Evolutionary conservation across 495 filamentous ascomycete genomes (phyloP), one percentile per base, ranked within the genome.

Genomic region (Emericellopsis terricola): DNA sequence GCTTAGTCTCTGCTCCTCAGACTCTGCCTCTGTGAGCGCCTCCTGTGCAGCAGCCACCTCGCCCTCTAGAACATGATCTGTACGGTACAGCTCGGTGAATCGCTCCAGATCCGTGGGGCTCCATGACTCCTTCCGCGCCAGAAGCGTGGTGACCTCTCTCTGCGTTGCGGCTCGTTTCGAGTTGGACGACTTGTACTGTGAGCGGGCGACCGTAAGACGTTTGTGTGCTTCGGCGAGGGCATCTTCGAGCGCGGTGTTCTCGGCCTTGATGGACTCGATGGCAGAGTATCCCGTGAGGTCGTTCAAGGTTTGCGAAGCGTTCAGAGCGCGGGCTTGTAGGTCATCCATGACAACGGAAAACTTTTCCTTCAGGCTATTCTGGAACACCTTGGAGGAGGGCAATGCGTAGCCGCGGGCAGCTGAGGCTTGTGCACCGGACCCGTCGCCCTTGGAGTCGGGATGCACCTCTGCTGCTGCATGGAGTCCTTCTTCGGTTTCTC

Each of bases 41-140:
- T 76, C 69, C 37, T 79, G 73, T 0, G 84, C 76, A 34, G 69
- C 65, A n/a, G 62, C 54, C 37, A 94, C 85, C n/a, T 72, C 70
- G 18, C 87, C 79, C 47, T 97, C 89, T 45, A 94, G 85, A 42
- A 79, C 68, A 50, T 97, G 91, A 53, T 97, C 89, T 30, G 75
- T 76, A 10, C 89, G 71, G 56, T 96, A 94, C 17, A 97, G 69
- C 5, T 69, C 62, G 20, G 92, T 97, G 68, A 96, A 97, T 28
- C 89, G 76, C 51, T 97, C 89, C 17, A 97, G 69, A 60, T 97
- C 89, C 0, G 59, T 43, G 1, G 85, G 69, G 4, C 73, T 77
- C 89, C 89, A 97, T 15, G 75, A 76, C 49, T 93, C 80, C 53
- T 97, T 94, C 36, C 89, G 71, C 42, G 94, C 86, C 3, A 97